Base-by-base conservation (phyloP, 345 rosid species). In the Camelina hispida region DNA sequence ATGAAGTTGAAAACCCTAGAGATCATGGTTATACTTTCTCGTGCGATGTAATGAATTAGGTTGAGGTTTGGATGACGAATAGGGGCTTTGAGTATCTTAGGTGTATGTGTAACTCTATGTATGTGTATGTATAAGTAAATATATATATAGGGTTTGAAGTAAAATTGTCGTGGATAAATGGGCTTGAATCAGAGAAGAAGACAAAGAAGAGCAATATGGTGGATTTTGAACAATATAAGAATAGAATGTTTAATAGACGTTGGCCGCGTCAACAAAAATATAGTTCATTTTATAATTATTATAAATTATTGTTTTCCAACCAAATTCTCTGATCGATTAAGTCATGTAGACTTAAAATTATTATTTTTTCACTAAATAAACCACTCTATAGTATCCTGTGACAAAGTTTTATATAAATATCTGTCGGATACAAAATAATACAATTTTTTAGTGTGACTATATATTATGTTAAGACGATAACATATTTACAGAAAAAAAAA, bases 231-330 rank as follows among this genome's bases (percentile, higher is more conserved):
- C 71, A 47, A 52, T 14, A 32, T n/a, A 42, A 15, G 60, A 55
- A 20, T 52, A 55, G 69, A 77, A 77, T 77, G 76, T 70, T 70
- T 63, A 55, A n/a, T 64, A 77, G 61, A 77, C 80, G 80, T 77
- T 77, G 63, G 48, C 80, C 76, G 67, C 3, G 80, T 77, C 75
- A 70, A 77, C 18, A 28, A 15, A 28, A 15, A 23, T 34, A 55
- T 55, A 70, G 35, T 70, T 35, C 4, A 40, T 11, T 20, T 62
- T 51, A 32, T 53, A 54, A 43, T 34, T 53, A 7, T 34, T 34
- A 1, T 53, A 22, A 44, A 44, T 18, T 14, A 46, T 28, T 25
- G 28, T 25, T 25, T 28, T 28, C 30, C 9, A 15, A 38, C 12
- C 34, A 22, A 34, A 16, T 54, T 43, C 22, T 30, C 28, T 62